Base-by-base conservation (phyloP, 1,284 basidiomycete genomes). In the Phellopilus nigrolimitatus region DNA sequence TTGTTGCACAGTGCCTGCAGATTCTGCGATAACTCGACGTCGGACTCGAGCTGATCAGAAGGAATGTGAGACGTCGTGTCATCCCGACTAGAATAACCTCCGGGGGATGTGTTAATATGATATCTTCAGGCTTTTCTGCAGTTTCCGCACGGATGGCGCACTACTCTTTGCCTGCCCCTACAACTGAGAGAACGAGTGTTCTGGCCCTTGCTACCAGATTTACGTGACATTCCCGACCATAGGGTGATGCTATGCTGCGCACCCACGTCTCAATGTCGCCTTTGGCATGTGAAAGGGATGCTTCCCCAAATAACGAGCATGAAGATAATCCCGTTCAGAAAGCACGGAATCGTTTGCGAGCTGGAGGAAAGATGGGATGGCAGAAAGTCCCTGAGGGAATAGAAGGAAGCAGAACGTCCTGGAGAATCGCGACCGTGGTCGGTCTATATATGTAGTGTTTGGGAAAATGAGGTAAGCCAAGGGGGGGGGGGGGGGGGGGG, bases 1-100 rank as follows among this genome's bases (percentile, higher is more conserved):
- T 27, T 75, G 73, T 61, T 91, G 88, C 1, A 93, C 90, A 21
- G 90, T 0, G 75, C 75, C 62, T 92, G 88, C 4, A 97, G 72
- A 0, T 77, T 75, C 5, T 78, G 76, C 13, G 88, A 91, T 52
- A 93, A 70, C 47, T 84, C 78, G 22, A 94, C 72, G 0, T 92
- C 88, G 12, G 82, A 79, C 53, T 87, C 82, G 42, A 97, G 82
- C 63, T 93, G 89, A 15, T 72, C 70, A 0, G 88, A 78, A 97
- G 78, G 0, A 76, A 71, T 15, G 82, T 74, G 22, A 97, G 73
- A 7, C 89, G 84, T n/a, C 76, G 73, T 2, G 78, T 72, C 3
- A 95, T 73, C n/a, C 87, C 83, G 28, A 81, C 78, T 60, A 70
- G 56, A 53, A 54, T 47, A 7, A 48, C 41, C 13, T 56, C 43